These are phyloP conservation scores for Mycena maculata DNA, from an alignment of 768 basidiomycete species.

Conservation along the genomic window DNA sequence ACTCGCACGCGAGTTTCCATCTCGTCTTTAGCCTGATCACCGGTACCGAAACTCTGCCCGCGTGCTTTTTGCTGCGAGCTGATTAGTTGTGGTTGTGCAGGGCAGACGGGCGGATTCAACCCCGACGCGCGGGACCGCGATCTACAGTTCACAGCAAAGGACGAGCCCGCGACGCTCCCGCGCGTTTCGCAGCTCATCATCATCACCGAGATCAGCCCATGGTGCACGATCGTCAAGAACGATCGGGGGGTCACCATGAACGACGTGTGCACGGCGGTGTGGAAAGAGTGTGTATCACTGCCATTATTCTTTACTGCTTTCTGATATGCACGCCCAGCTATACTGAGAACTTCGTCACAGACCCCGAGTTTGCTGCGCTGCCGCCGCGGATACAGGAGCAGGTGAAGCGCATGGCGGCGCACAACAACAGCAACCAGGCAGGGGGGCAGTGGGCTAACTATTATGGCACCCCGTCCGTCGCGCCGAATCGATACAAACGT, in stretches of 20 bases:
- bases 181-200: conserved; percentile 70
- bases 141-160: conserved; percentile 62
- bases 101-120: conserved; percentile 73
- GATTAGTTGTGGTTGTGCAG: conserved; percentile 44
- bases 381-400: conserved; percentile 77
- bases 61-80: neutral
- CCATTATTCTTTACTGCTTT: conserved; percentile 8
- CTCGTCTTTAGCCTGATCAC: conserved; percentile 79
- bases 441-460: conserved; percentile 44
- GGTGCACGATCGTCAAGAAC: conserved; percentile 83
- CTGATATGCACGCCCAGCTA: conserved; percentile 59
- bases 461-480: conserved; percentile 61
- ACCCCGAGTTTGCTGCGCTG: conserved; percentile 70
- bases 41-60: conserved; percentile 52
- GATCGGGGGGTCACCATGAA: conserved; percentile 79
- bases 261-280: conserved; percentile 79
- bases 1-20: conserved; percentile 60
- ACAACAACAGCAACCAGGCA: conserved; percentile 49
- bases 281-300: conserved; percentile 72
- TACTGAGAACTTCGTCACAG: conserved; percentile 73
- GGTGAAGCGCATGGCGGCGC: conserved; percentile 69
- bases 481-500: conserved; percentile 66
- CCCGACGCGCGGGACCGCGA: conserved; percentile 69
- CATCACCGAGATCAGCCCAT: conserved; percentile 72
- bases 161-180: conserved; percentile 78